Evolutionary conservation across 2,329 filamentous ascomycete genomes (phyloP), one percentile per base, ranked within the genome.

Genomic region (Fusarium xyrophilum): DNA sequence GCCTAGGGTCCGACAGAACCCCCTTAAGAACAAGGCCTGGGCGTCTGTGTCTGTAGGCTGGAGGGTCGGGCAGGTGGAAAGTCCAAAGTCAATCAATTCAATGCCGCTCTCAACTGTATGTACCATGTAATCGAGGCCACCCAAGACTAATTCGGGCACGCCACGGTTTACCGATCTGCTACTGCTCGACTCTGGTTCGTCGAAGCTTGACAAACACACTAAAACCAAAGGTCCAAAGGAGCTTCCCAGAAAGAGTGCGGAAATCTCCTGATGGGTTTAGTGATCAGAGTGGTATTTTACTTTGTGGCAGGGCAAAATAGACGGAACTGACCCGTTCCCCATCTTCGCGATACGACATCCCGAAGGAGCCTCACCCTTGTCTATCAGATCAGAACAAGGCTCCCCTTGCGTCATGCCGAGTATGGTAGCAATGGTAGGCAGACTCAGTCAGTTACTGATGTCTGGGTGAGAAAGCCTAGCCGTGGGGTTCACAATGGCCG

Each of bases 331-430:
- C 44, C 66, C 68, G 66, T 60, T 56, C 61, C 64, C 59, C 69
- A 59, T 55, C 48, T 50, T 56, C 32, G 40, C 19, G 32, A 53
- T 52, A 60, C 52, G 50, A 60, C 46, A 36, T 58, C 56, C 54
- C 36, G 39, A 59, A 68, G 44, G 54, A 55, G 40, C 30, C 30
- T 36, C 36, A 23, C 25, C 60, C 64, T 64, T 61, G 60, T 39
- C 55, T 35, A 43, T 47, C 56, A 57, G 42, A 63, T 63, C 58
- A 63, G 38, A 28, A 63, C 65, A 30, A 56, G 65, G 60, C 52
- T 62, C 54, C 62, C 72, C 70, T 73, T 72, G 72, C 72, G 68
- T 72, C 70, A 74, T 69, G 62, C 47, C 46, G 63, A 63, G 38
- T 59, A 15, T 42, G 40, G 40, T 42, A 25, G 39, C 15, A 25